Evolutionary conservation across 2,329 filamentous ascomycete species (phyloP).

Genomic region (Phaeoacremonium minimum): DNA sequence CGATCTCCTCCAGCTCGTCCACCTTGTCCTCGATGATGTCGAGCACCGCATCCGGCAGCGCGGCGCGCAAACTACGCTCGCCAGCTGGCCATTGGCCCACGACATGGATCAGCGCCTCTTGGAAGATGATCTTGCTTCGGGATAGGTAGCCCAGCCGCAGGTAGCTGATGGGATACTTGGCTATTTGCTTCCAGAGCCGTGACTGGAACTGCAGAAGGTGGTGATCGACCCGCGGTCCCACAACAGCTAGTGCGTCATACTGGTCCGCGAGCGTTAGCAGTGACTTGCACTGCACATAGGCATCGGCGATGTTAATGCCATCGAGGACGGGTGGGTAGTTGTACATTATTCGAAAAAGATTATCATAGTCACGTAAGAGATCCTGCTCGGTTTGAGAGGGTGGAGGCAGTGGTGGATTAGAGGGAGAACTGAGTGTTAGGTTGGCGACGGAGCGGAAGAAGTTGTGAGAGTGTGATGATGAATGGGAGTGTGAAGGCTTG

Average conservation of each 20-base stretch:
- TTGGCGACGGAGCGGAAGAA: conserved; percentile 91
- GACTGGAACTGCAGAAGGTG: conserved; percentile 90
- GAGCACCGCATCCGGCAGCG: conserved; percentile 71
- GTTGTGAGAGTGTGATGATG: conserved; percentile 32
- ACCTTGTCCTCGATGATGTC: conserved; percentile 95
- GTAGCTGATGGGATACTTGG: conserved; percentile 91
- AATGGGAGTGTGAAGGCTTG: conserved; percentile 46
- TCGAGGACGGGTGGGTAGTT: conserved; percentile 83
- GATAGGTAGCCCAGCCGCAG: conserved; percentile 85
- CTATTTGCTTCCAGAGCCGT: conserved; percentile 90
- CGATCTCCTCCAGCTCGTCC: conserved; percentile 81
- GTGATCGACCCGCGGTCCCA: conserved; percentile 87
- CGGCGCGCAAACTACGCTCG: conserved; percentile 68
- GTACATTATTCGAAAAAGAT: conserved; percentile 93
- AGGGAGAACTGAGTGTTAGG: conserved; percentile 51
- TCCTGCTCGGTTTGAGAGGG: conserved; percentile 64
- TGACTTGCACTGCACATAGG: conserved; percentile 91
- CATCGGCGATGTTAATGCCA: conserved; percentile 81
- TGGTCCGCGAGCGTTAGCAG: conserved; percentile 86
- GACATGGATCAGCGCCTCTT: conserved; percentile 87
- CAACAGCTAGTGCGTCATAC: conserved; percentile 85
- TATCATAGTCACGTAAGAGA: conserved; percentile 87
- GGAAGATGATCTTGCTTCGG: conserved; percentile 76
- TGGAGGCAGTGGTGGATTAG: conserved; percentile 31
- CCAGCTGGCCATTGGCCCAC: conserved; percentile 90